Conservation (phyloP, 331 rosid species). For the Acacia concinna region DNA sequence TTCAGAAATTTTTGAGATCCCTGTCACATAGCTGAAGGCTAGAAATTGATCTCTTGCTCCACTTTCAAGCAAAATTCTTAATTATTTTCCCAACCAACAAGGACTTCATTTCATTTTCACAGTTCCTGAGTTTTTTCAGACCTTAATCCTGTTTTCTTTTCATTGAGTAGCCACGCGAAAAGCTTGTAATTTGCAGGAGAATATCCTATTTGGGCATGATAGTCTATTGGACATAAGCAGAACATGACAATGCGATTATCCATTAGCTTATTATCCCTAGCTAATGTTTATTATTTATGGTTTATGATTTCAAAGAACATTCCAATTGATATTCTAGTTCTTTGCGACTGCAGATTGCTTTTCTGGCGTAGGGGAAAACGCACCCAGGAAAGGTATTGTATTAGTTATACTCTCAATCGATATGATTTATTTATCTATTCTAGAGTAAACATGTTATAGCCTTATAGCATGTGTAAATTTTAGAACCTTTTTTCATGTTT, state of each 20-base stretch:
- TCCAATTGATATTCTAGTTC: conserved; percentile 30
- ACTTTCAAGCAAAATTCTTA: neutral
- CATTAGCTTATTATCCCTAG: neutral
- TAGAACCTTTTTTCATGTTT: conserved; percentile 35
- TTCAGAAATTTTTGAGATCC: conserved; percentile 16
- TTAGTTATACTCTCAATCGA: neutral
- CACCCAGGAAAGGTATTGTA: conserved; percentile 52
- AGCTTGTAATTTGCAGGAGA: too few relatives aligned
- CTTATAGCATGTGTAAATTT: conserved; percentile 17
- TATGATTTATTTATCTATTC: conserved; percentile 11
- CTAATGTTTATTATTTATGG: neutral
- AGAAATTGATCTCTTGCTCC: neutral
- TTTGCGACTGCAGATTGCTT: conserved; percentile 69
- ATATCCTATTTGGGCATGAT: too few relatives aligned
- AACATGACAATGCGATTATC: too few relatives aligned
- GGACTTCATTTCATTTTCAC: too few relatives aligned
- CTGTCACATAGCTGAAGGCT: neutral
- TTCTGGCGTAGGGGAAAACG: conserved; percentile 49
- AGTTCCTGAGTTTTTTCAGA: too few relatives aligned
- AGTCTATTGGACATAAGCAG: too few relatives aligned
- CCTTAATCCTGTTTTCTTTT: too few relatives aligned
- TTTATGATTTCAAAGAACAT: conserved; percentile 9
- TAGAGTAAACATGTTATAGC: neutral
- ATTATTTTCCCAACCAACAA: conserved; percentile 8
- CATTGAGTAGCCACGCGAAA: too few relatives aligned